A percentile compares a stretch with the other conserved stretches of the same genome.
Evolutionary conservation across 805 yeast genomes (phyloP).

Genomic region (Candida vartiovaarae): DNA sequence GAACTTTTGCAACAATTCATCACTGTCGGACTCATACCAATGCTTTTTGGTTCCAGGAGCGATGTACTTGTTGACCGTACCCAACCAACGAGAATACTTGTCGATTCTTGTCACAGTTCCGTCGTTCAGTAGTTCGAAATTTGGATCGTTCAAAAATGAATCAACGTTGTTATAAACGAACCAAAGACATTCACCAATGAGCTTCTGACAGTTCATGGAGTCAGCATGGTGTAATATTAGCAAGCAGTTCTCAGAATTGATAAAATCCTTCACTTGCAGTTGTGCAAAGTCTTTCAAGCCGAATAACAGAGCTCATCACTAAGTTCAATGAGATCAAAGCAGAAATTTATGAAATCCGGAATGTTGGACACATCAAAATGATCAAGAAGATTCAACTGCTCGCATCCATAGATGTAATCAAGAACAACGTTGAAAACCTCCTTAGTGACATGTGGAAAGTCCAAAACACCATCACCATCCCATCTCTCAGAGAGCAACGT

Average conservation of each 20-base stretch:
- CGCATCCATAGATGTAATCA: conserved; percentile 50
- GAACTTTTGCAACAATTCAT: conserved; percentile 28
- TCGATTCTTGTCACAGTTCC: conserved; percentile 22
- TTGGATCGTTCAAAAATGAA: conserved; percentile 39
- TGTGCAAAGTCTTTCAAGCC: conserved; percentile 59
- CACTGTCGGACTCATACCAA: conserved; percentile 27
- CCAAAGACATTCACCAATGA: conserved; percentile 59
- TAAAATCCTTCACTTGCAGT: conserved; percentile 46
- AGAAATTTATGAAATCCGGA: conserved; percentile 39
- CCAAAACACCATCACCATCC: conserved; percentile 29
- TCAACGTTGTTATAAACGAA: conserved; percentile 62
- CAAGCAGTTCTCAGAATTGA: conserved; percentile 53
- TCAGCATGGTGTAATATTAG: conserved; percentile 49
- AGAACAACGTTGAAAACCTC: conserved; percentile 43
- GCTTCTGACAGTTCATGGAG: conserved; percentile 41
- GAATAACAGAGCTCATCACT: conserved; percentile 58
- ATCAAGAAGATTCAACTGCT: conserved; percentile 33
- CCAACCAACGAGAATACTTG: conserved; percentile 30
- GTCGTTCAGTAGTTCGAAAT: conserved; percentile 14
- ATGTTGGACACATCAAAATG: conserved; percentile 11
- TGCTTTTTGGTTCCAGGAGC: conserved; percentile 7
- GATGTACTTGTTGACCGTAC: conserved; percentile 16
- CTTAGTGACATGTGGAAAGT: conserved; percentile 36
- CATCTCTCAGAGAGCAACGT: conserved; percentile 50
- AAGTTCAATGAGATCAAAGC: conserved; percentile 52